Percentiles rank a stretch among this genome's conserved stretches.
phyloP scores from a whole-genome alignment of 2,329 filamentous ascomycete species.

The Daldinia sp. region DNA sequence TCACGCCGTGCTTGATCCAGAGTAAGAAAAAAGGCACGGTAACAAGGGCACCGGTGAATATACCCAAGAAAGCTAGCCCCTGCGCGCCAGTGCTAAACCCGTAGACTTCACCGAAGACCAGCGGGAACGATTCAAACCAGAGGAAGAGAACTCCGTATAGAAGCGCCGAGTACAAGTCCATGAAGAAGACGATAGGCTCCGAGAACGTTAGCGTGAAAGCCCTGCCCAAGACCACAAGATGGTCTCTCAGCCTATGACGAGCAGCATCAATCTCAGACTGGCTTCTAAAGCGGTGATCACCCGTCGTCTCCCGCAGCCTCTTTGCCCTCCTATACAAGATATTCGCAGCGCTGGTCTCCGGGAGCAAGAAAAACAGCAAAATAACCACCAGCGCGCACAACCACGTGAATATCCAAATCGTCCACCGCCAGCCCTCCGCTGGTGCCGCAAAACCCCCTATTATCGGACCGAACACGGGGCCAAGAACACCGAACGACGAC shows the following conservation, averaged over 20 bases:
- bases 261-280: neutral
- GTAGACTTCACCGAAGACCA: conserved; percentile 61
- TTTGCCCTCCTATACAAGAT: conserved; percentile 62
- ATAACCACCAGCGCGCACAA: conserved; percentile 49
- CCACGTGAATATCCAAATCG: conserved; percentile 59
- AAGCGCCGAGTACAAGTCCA: conserved; percentile 59
- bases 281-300: neutral
- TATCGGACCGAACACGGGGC: conserved; percentile 59
- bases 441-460: conserved; percentile 56
- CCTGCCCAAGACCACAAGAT: conserved; percentile 57
- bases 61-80: conserved; percentile 58
- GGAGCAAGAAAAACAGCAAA: conserved; percentile 60
- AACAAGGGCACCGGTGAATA: conserved; percentile 57
- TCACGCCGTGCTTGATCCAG: conserved; percentile 68
- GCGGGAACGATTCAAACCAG: conserved; percentile 64
- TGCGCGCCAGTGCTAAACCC: conserved; percentile 57
- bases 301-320: conserved; percentile 52
- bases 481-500: conserved; percentile 51
- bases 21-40: conserved; percentile 40
- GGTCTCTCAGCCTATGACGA: conserved; percentile 53
- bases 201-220: conserved; percentile 51
- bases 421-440: conserved; percentile 58
- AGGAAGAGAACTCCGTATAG: conserved; percentile 58
- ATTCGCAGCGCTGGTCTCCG: conserved; percentile 61
- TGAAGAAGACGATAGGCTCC: conserved; percentile 61